Evolutionary conservation across 2,329 filamentous ascomycete genomes (phyloP).

Genomic region (Lachnellula hyalina): DNA sequence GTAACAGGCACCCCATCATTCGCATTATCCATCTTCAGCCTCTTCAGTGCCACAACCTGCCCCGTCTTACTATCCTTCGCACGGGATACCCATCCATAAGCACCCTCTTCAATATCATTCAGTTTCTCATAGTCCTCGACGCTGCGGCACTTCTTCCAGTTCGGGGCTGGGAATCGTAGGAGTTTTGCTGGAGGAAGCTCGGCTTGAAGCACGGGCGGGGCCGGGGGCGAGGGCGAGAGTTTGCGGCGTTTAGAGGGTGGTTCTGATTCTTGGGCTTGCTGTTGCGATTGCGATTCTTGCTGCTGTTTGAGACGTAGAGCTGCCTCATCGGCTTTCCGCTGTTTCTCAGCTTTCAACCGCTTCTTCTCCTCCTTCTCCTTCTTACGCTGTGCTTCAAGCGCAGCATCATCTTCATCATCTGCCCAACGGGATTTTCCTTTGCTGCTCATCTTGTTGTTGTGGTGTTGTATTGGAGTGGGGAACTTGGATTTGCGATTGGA

Average conservation of each 20-base stretch:
- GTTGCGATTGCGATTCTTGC: constrained; percentile 21
- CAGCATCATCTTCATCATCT: constrained; percentile 74
- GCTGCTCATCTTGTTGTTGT: constrained; percentile 21
- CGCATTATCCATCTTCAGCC: constrained; percentile 78
- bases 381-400: constrained; percentile 65
- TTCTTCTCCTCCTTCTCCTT: constrained; percentile 87
- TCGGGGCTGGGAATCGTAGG: constrained; percentile 63
- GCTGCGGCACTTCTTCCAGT: constrained; percentile 67
- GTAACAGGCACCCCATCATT: constrained; percentile 80
- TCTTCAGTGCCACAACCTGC: constrained; percentile 84
- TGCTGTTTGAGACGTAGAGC: constrained; percentile 26
- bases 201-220: constrained; percentile 22
- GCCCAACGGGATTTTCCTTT: constrained; percentile 71
- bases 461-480: constrained; percentile 2
- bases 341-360: constrained; percentile 75
- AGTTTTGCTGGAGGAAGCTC: constrained; percentile 47
- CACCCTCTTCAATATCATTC: constrained; percentile 96
- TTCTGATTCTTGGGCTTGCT: constrained; percentile 27
- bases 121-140: constrained; percentile 86
- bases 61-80: constrained; percentile 70
- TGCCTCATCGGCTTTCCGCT: constrained; percentile 57
- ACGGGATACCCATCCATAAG: constrained; percentile 89
- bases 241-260: constrained; percentile 57
- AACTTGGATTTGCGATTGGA: constrained; percentile 3
- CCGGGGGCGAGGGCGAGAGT: constrained; percentile 31